Percentiles rank a stretch among this genome's conserved stretches.
phyloP scores from a whole-genome alignment of 2,329 filamentous ascomycete genomes.

The Botrytis elliptica region DNA sequence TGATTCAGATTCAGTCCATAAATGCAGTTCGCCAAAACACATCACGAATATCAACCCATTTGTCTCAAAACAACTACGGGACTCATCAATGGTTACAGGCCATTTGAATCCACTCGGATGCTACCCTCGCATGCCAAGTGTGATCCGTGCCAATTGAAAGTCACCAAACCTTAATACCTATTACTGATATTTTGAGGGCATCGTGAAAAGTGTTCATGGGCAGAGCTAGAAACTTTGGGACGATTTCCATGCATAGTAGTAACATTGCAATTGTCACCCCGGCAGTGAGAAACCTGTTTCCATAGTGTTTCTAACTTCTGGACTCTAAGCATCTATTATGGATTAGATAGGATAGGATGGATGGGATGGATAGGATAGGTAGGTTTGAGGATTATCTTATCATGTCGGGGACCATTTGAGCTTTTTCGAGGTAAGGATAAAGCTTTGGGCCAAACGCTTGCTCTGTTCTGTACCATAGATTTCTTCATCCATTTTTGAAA shows the following conservation, averaged over 20 bases:
- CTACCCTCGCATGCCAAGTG: not conserved
- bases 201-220: not conserved
- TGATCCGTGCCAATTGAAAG: slow-evolving; percentile 13
- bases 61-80: slow-evolving; percentile 13
- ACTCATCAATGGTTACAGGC: slow-evolving; percentile 5
- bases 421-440: not conserved
- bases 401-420: not conserved
- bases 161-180: not conserved
- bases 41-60: slow-evolving; percentile 12
- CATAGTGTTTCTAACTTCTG: not conserved
- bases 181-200: not conserved
- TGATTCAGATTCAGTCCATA: slow-evolving; percentile 6
- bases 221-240: slow-evolving; percentile 8
- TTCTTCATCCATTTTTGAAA: not conserved
- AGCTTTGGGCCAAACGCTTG: slow-evolving; percentile 5
- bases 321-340: not conserved
- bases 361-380: not conserved
- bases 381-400: not conserved
- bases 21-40: slow-evolving; percentile 1
- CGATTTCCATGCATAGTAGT: not conserved
- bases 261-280: not conserved
- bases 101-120: not conserved
- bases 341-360: not conserved
- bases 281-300: not conserved
- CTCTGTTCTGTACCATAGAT: not conserved